Conservation (phyloP, 768 basidiomycete species). For the Epithele typhae region DNA sequence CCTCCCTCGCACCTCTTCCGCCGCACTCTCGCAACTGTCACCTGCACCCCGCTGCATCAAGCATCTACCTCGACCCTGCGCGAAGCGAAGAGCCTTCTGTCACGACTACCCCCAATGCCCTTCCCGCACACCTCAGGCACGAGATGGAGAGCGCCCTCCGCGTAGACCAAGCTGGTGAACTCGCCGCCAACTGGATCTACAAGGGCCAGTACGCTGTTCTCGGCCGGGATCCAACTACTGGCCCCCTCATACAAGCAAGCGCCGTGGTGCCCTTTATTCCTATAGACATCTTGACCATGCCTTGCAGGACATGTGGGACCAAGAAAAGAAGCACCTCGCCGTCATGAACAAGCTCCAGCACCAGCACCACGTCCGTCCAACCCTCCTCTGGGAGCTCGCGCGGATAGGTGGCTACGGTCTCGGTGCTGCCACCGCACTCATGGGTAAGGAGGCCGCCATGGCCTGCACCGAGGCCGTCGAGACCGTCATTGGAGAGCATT, state of each 20-base stretch:
- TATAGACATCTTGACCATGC: not conserved
- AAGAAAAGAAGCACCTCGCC: slow-evolving; percentile 85
- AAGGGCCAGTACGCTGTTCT: slow-evolving; percentile 79
- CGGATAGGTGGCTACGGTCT: slow-evolving; percentile 85
- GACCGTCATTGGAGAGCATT: slow-evolving; percentile 97
- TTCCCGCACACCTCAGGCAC: slow-evolving; percentile 46
- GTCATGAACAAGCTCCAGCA: slow-evolving; percentile 83
- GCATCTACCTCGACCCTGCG: slow-evolving; percentile 41
- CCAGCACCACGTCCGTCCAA: slow-evolving; percentile 84
- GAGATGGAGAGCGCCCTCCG: slow-evolving; percentile 67
- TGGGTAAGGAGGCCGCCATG: slow-evolving; percentile 95
- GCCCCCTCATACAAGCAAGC: slow-evolving; percentile 72
- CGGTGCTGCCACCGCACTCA: slow-evolving; percentile 77
- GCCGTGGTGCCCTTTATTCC: not conserved
- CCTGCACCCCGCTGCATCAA: slow-evolving; percentile 4
- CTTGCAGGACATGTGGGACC: slow-evolving; percentile 93
- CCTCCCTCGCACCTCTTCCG: not conserved
- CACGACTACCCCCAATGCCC: slow-evolving; percentile 49
- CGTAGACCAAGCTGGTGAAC: slow-evolving; percentile 93
- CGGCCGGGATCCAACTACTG: slow-evolving; percentile 48
- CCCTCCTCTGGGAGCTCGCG: slow-evolving; percentile 77
- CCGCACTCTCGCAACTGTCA: not conserved
- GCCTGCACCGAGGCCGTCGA: slow-evolving; percentile 98
- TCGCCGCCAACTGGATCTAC: slow-evolving; percentile 97
- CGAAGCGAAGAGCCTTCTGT: slow-evolving; percentile 35